Evolutionary conservation across 2,329 filamentous ascomycete species (phyloP), one percentile per base, ranked within the genome.

Genomic region (Didymella glomerata): DNA sequence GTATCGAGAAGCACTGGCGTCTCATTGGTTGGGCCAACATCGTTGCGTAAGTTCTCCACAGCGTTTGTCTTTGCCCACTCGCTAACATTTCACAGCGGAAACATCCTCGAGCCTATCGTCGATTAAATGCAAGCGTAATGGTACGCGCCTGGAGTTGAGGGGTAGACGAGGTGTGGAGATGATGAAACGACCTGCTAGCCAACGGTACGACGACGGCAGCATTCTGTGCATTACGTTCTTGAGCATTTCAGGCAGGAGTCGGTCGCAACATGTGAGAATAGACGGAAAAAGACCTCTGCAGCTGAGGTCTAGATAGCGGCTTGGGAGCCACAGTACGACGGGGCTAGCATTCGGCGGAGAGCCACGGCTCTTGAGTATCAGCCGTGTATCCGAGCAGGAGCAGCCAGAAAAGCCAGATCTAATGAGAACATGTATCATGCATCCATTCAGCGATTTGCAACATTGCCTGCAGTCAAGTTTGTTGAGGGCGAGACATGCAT

Each of bases 1-100:
- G 95, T 88, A 97, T 98, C 74, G 95, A 99, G 82, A 98, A 98
- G 88, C 94, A 97, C 82, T 98, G 94, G 94, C 91, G 74, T 63
- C 70, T 78, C 20, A 78, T 78, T 63, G 76, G 76, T 36, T 78
- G 77, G 77, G 77, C 77, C 47, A 78, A 77, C 64, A 79, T 79
- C 55, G 76, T 78, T 48, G 73, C 76, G 76, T 78, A 75, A 75
- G 76, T 76, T 42, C 49, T 51, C 28, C 63, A 51, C 48, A 40
- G 20, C 24, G n/a, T 38, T 27, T 30, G 47, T n/a, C 46, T 28
- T 20, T 28, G 24, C 14, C 14, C 38, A 38, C 27, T 20, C 52
- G 61, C 68, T 74, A 60, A 76, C 61, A 36, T 34, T 36, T 11
- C 24, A 32, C 60, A 78, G 76, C 56, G 77, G 77, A 54, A 73